Percentiles rank a stretch among this genome's conserved stretches.
phyloP scores from a whole-genome alignment of 2,329 filamentous ascomycete species.

The Colletotrichum chrysophilum region DNA sequence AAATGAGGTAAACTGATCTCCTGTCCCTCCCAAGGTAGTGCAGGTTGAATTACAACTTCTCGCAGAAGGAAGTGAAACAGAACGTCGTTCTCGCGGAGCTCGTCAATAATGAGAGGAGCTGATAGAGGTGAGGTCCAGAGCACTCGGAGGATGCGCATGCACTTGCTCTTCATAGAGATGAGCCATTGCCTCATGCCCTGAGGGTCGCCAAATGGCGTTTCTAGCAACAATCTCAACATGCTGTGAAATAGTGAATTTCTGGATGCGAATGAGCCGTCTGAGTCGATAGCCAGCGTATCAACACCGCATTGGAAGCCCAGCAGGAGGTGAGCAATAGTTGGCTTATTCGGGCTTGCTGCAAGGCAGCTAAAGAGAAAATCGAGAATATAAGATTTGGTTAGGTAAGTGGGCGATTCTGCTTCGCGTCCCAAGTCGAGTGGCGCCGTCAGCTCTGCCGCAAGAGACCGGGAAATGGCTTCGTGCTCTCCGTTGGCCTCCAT shows the following conservation, averaged over 20 bases:
- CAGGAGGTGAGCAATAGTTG: conserved; percentile 88
- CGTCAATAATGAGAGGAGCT: conserved; percentile 73
- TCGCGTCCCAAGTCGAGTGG: conserved; percentile 77
- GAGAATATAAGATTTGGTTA: conserved; percentile 83
- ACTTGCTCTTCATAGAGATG: conserved; percentile 70
- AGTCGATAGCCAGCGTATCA: conserved; percentile 70
- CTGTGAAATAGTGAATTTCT: conserved; percentile 83
- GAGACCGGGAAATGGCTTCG: conserved; percentile 77
- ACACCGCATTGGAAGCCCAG: conserved; percentile 85
- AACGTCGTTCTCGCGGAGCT: conserved; percentile 81
- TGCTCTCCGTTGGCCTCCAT: conserved; percentile 82
- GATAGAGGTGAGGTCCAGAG: conserved; percentile 88
- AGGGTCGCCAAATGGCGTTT: conserved; percentile 69
- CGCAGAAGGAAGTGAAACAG: conserved; percentile 78
- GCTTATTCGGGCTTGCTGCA: conserved; percentile 73
- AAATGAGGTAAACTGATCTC: conserved; percentile 68
- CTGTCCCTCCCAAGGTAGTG: conserved; percentile 76
- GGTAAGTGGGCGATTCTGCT: conserved; percentile 73
- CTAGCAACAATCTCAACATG: conserved; percentile 73
- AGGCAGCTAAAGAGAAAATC: conserved; percentile 87
- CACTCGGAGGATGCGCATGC: conserved; percentile 75
- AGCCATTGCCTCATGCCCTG: conserved; percentile 71
- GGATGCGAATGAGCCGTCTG: conserved; percentile 72
- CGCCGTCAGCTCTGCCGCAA: conserved; percentile 72
- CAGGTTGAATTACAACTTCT: conserved; percentile 73